Evolutionary conservation across 1,284 basidiomycete species (phyloP), one percentile per base, ranked within the genome.

Genomic region (Microbotryum lychnidis-dioicae): DNA sequence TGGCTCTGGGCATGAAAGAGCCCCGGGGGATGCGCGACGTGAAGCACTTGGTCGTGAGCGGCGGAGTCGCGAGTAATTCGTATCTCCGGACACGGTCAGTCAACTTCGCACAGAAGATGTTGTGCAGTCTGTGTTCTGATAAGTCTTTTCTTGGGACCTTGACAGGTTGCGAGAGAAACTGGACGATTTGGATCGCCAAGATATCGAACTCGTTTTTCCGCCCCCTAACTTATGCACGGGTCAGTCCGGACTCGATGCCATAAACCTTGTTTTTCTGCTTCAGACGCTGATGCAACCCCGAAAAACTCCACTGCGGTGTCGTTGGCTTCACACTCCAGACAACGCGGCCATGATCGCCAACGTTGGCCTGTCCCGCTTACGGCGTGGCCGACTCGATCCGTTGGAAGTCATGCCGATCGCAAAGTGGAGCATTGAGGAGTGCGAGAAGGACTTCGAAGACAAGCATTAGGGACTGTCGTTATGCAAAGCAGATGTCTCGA

Each of bases 281-380:
- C 25, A 53, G 20, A 44, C 49, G 16, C 25, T 27, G 47, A 18
- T 9, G 29, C 7, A 3, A 14, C 14, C 10, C 56, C 21, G 48
- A 29, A 31, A 20, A 14, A 16, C 46, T 23, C 16, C 20, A 10
- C 25, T 55, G n/a, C 18, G 37, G 8, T 23, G 9, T 56, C 47
- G n/a, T 46, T 44, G 20, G 37, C 27, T 5, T 14, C 16, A 51
- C 58, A 25, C 10, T 61, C 20, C 66, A 91, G 92, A 96, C 70
- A 97, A 96, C 72, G 92, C 92, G 0, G 91, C 84, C 1, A 97
- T 97, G 92, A 89, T 97, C 66, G 92, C 82, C 1, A 92, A 87
- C 87, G 86, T 90, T 7, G 85, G 88, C 0, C 86, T 92, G 80
- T 76, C 87, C 66, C 82, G 90, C 14, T 86, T 94, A 77, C 3